Conservation (phyloP, 148 eudicot genomes). For the Heliosperma pusillum region DNA sequence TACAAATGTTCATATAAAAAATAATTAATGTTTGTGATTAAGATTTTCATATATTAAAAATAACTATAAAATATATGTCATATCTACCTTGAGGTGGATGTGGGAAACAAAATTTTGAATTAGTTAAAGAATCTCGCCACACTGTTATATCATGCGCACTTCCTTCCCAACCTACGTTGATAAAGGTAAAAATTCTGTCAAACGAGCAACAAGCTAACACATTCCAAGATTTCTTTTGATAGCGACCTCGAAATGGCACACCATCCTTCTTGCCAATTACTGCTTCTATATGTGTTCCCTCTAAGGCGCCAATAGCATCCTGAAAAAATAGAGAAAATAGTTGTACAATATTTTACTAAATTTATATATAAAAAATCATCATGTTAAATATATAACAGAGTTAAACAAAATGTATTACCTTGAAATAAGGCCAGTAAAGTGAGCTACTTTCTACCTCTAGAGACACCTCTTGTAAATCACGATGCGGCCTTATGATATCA, state of each 20-base stretch:
- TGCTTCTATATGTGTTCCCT: neutral
- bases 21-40: too few species aligned
- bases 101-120: too few species aligned
- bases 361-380: too few species aligned
- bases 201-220: constrained; percentile 7
- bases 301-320: neutral
- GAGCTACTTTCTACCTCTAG: too few species aligned
- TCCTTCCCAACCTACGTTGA: constrained; percentile 13
- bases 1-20: neutral
- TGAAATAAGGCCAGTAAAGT: too few species aligned
- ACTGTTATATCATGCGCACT: constrained; percentile 11
- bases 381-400: too few species aligned
- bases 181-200: neutral
- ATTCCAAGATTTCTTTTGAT: neutral
- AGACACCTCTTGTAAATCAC: too few species aligned
- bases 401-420: neutral
- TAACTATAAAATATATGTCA: neutral
- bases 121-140: constrained; percentile 3
- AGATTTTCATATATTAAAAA: too few species aligned
- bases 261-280: neutral
- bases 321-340: too few species aligned
- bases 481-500: too few species aligned
- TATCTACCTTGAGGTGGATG: constrained; percentile 13
- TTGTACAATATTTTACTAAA: too few species aligned
- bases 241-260: neutral